Evolutionary conservation across 2,329 filamentous ascomycete species (phyloP).

Genomic region (Rutstroemia sp.): DNA sequence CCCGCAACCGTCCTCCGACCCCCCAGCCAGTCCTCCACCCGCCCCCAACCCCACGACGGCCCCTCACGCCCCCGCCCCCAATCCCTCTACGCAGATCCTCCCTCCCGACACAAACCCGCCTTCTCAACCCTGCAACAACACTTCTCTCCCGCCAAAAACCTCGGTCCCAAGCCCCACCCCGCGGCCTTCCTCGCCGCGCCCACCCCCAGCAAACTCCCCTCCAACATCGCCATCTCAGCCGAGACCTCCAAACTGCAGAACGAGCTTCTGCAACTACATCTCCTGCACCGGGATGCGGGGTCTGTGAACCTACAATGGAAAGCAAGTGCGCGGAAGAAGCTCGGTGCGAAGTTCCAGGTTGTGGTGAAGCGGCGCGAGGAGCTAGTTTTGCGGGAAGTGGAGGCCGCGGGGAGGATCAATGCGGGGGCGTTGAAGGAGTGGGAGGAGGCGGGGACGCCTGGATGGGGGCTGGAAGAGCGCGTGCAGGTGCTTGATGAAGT

Average conservation of each 20-base stretch:
- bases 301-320: slow-evolving; percentile 44
- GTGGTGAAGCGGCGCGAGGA: slow-evolving; percentile 34
- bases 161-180: slow-evolving; percentile 54
- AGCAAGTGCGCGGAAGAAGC: slow-evolving; percentile 43
- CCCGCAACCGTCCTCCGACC: slow-evolving; percentile 17
- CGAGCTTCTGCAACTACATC: slow-evolving; percentile 57
- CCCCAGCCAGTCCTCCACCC: slow-evolving; percentile 9
- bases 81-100: slow-evolving; percentile 14
- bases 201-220: slow-evolving; percentile 53
- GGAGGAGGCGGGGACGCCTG: slow-evolving; percentile 30
- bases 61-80: slow-evolving; percentile 3
- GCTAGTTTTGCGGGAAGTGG: slow-evolving; percentile 31
- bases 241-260: slow-evolving; percentile 54
- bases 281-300: slow-evolving; percentile 50
- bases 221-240: slow-evolving; percentile 51
- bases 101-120: slow-evolving; percentile 19
- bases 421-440: slow-evolving; percentile 45
- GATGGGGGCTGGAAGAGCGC: slow-evolving; percentile 42
- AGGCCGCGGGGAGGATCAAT: slow-evolving; percentile 45
- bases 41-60: slow-evolving; percentile 8
- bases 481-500: slow-evolving; percentile 51
- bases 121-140: slow-evolving; percentile 61
- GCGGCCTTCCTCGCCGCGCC: slow-evolving; percentile 50
- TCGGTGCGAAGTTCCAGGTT: slow-evolving; percentile 39
- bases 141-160: slow-evolving; percentile 56